These are phyloP conservation scores for Scedosporium minutisporum DNA, from an alignment of 2,329 filamentous ascomycete genomes.

Conservation along the genomic window DNA sequence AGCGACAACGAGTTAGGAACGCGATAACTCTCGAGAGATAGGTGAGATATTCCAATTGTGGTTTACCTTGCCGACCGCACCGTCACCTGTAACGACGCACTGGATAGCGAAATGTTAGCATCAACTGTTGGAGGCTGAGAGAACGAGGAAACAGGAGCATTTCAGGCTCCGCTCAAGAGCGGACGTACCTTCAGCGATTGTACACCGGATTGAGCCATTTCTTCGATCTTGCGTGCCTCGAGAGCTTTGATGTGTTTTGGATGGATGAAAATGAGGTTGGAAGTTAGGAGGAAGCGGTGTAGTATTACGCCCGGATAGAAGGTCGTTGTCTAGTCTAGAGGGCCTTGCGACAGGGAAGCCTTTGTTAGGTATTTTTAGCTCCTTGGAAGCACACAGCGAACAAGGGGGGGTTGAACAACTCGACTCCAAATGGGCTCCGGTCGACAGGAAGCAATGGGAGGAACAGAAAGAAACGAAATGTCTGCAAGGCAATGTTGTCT, in stretches of 20 bases:
- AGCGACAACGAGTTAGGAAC: slow-evolving; percentile 18
- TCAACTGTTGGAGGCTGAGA: slow-evolving; percentile 11
- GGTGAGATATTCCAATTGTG: not conserved
- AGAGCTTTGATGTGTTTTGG: not conserved
- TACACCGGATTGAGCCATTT: slow-evolving; percentile 76
- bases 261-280: not conserved
- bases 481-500: not conserved
- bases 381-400: not conserved
- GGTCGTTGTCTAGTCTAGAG: not conserved
- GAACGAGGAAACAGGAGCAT: slow-evolving; percentile 9
- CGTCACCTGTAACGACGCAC: slow-evolving; percentile 98
- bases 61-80: slow-evolving; percentile 94
- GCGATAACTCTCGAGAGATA: slow-evolving; percentile 6
- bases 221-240: slow-evolving; percentile 20
- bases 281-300: not conserved
- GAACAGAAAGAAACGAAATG: not conserved
- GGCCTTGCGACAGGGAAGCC: not conserved
- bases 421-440: not conserved
- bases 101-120: slow-evolving; percentile 35
- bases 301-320: not conserved
- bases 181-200: slow-evolving; percentile 78
- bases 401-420: not conserved
- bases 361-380: slow-evolving; percentile 1
- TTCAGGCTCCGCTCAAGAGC: slow-evolving; percentile 8
- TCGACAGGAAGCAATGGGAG: not conserved